Evolutionary conservation across 2,329 filamentous ascomycete genomes (phyloP), one percentile per base, ranked within the genome.

Genomic region (Calcarisporium arbuscula): DNA sequence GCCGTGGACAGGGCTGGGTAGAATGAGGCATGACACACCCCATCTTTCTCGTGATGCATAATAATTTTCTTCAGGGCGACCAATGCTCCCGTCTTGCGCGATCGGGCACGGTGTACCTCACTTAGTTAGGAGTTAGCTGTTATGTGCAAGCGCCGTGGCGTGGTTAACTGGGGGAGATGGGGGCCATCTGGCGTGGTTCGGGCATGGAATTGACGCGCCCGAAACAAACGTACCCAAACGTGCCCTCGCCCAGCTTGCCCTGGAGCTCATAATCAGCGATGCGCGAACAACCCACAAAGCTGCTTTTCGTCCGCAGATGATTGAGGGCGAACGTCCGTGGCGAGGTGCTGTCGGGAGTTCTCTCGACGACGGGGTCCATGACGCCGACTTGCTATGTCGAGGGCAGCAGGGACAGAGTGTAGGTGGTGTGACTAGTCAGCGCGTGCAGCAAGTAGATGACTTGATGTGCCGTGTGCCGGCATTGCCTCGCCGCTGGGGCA

Each of bases 41-140:
- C 92, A 61, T 98, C 92, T 59, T 95, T 96, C 67, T 98, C 92
- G 59, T 96, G 94, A 59, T 96, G 92, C 85, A 96, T 95, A 46
- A 98, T 78, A 47, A 98, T 98, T 72, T 96, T 96, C 68, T 98
- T 98, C 53, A 98, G 62, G 5, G 92, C 92, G 41, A 95, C 84
- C 29, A 90, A 61, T 17, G 76, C 72, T 35, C 85, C 82, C 2
- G 79, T 85, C 51, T 74, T 83, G 51, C 77, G 81, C 19, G 84
- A 87, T 42, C 77, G 77, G 41, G 88, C 92, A 53, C 90, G 92
- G 60, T 95, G 87, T 25, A 96, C 92, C 65, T 96, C 88, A 47
- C 82, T 84, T 43, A 14, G 16, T 14, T 19, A 26, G 35, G 38
- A 20, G 36, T 47, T 38, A 49, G 39, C 26, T 18, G 5, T 20